phyloP scores from a whole-genome alignment of 2,329 filamentous ascomycete genomes.

The Colletotrichum higginsianum region DNA sequence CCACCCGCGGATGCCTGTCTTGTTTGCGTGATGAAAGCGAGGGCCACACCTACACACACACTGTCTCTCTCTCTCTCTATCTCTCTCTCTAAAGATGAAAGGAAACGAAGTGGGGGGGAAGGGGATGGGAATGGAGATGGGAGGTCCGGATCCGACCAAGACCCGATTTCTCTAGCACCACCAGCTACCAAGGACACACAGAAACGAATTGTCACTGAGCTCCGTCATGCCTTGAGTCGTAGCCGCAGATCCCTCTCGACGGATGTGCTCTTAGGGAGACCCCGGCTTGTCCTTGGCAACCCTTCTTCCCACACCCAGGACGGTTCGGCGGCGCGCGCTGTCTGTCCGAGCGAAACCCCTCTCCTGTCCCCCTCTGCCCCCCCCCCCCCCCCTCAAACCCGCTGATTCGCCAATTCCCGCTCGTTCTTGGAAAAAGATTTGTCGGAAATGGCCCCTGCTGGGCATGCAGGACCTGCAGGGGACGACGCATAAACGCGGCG shows the following conservation, averaged over 20 bases:
- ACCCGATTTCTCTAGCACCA: neutral
- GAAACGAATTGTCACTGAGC: constrained; percentile 15
- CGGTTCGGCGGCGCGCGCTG: constrained; percentile 30
- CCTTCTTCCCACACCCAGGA: neutral
- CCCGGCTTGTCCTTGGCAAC: constrained; percentile 15
- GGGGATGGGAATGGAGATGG: constrained; percentile 4
- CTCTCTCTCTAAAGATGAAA: neutral
- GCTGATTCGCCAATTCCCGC: constrained; percentile 32
- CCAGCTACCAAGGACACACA: no score
- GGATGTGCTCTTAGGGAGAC: constrained; percentile 20
- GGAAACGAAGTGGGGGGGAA: neutral
- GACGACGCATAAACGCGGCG: constrained; percentile 11
- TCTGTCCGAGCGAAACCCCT: constrained; percentile 19
- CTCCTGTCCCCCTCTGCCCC: neutral
- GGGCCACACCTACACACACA: no score
- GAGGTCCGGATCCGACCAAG: constrained; percentile 28
- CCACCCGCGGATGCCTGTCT: no score
- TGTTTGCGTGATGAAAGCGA: no score
- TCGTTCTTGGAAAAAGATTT: neutral
- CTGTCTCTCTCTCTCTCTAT: neutral
- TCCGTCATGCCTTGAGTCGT: neutral
- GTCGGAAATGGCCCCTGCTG: no score
- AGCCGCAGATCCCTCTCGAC: constrained; percentile 24
- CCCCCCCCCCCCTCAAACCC: neutral
- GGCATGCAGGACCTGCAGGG: constrained; percentile 8